A percentile compares a stretch with the other conserved stretches of the same genome.
phyloP scores from a whole-genome alignment of 1,284 basidiomycete genomes.

The Microbotryomycetes sp. region DNA sequence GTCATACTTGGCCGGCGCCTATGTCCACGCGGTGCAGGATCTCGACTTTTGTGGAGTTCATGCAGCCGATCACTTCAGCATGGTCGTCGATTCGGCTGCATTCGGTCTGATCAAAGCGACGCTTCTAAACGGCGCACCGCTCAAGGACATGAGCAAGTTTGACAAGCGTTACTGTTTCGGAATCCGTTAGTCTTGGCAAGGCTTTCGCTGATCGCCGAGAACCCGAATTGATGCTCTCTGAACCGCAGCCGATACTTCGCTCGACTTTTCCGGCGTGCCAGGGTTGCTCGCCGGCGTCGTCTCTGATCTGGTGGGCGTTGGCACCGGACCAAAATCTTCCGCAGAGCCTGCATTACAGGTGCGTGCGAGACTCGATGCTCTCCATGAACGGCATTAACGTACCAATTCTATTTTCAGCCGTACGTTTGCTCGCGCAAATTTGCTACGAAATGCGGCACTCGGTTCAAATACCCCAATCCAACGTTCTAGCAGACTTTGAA shows the following conservation, averaged over 20 bases:
- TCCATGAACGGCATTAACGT: no score
- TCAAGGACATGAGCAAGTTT: not conserved
- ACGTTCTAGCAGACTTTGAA: no score
- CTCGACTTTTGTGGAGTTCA: conserved; percentile 1
- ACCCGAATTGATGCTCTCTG: not conserved
- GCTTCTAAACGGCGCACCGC: not conserved
- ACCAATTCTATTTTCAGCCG: not conserved
- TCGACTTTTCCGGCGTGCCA: not conserved
- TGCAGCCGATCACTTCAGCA: conserved; percentile 20
- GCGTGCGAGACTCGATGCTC: not conserved
- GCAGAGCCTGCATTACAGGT: not conserved
- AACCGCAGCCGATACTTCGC: not conserved
- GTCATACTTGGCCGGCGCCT: conserved; percentile 17
- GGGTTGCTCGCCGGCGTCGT: not conserved
- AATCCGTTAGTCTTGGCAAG: not conserved
- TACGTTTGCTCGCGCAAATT: not conserved
- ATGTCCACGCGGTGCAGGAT: conserved; percentile 19
- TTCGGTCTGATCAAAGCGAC: conserved; percentile 19
- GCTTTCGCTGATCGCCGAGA: no score
- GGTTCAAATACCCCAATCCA: not conserved
- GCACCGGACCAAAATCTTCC: not conserved
- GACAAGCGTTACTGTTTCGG: conserved; percentile 2
- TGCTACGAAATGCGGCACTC: not conserved
- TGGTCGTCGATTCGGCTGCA: conserved; percentile 20
- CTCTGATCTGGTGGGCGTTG: not conserved